Conservation (phyloP, 176 grass and related monocot species). For the Thalia dealbata region DNA sequence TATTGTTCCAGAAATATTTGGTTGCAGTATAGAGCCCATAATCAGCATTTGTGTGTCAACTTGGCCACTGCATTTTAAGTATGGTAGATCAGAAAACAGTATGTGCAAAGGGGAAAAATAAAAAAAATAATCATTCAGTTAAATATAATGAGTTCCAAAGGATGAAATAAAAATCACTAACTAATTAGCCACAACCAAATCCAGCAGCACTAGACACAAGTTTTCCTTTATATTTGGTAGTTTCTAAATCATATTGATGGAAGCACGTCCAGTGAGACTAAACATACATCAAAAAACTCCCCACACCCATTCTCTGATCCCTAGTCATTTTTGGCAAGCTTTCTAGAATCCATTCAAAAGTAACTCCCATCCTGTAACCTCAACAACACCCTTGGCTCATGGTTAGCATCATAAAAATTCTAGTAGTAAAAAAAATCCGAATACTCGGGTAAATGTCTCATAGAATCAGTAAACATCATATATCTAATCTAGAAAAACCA, state of each 20-base stretch:
- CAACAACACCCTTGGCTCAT: too few species aligned
- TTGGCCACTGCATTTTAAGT: constrained; percentile 51
- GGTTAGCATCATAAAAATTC: too few species aligned
- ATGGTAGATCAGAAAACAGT: not conserved
- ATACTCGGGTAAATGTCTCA: not conserved
- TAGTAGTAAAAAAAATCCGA: not conserved
- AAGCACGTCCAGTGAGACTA: not conserved
- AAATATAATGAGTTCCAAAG: not conserved
- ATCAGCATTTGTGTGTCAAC: constrained; percentile 86
- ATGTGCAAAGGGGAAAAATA: too few species aligned
- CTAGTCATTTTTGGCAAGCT: not conserved
- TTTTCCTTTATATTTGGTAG: not conserved
- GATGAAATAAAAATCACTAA: not conserved
- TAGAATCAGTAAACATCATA: not conserved
- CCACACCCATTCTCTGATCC: not conserved
- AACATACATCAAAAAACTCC: not conserved
- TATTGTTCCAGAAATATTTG: constrained; percentile 88
- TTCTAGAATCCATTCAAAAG: not conserved
- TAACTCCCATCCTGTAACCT: too few species aligned
- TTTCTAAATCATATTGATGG: not conserved
- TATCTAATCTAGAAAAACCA: not conserved
- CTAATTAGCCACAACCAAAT: not conserved
- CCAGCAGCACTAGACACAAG: not conserved
- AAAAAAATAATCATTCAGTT: not conserved
- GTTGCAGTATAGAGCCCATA: constrained; percentile 83